A percentile compares a stretch with the other conserved stretches of the same genome.
Evolutionary conservation across 441 rosid species (phyloP).

Genomic region (Kokia cookei): DNA sequence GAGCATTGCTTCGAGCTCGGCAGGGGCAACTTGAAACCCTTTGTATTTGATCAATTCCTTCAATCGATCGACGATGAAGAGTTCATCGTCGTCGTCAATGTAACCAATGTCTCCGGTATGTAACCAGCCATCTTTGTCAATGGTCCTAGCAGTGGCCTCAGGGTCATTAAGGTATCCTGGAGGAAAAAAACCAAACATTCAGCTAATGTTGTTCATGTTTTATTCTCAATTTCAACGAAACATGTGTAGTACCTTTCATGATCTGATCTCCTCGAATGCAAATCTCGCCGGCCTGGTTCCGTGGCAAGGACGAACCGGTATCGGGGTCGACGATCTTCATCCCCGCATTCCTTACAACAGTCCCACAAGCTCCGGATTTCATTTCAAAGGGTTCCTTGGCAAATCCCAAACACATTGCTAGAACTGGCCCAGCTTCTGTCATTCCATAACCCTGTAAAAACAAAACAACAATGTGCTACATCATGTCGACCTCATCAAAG

Average conservation of each 20-base stretch:
- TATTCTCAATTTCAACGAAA: too few species aligned
- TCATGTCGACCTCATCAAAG: neutral
- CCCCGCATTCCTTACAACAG: constrained; percentile 41
- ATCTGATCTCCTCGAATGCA: constrained; percentile 41
- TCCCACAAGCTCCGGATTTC: constrained; percentile 44
- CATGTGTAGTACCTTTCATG: constrained; percentile 33
- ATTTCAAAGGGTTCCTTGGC: constrained; percentile 35
- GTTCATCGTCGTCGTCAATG: constrained; percentile 58
- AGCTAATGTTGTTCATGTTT: neutral
- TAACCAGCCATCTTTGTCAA: constrained; percentile 60
- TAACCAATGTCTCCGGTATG: constrained; percentile 65
- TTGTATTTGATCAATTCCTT: constrained; percentile 65
- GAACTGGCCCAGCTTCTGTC: constrained; percentile 46
- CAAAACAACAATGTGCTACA: neutral
- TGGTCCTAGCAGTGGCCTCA: constrained; percentile 53
- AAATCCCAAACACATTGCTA: constrained; percentile 37
- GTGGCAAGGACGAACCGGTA: constrained; percentile 25
- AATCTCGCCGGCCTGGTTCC: constrained; percentile 36
- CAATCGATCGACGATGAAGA: constrained; percentile 61
- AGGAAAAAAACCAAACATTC: neutral
- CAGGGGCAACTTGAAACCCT: constrained; percentile 58
- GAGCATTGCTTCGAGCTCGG: constrained; percentile 44
- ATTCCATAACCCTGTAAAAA: constrained; percentile 37
- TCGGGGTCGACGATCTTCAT: constrained; percentile 41
- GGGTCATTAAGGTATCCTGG: constrained; percentile 67